Base-by-base conservation (phyloP, 345 rosid genomes). In the Eucalyptus regnans region DNA sequence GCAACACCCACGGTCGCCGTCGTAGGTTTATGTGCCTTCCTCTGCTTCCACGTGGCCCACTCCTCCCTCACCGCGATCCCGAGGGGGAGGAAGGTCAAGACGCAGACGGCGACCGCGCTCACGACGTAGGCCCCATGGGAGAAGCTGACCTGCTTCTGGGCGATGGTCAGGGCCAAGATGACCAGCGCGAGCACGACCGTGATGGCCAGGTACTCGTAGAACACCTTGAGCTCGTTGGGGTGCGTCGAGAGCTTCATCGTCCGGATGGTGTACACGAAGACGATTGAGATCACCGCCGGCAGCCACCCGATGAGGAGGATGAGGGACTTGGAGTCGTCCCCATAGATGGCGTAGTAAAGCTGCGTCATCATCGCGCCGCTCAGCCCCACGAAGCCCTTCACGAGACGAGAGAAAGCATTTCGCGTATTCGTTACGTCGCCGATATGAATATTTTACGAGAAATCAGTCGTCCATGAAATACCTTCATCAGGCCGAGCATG, bases 301-400 rank as follows among this genome's bases (percentile, higher is more conserved):
- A 89, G 88, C 92, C 92, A 90, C 49, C 60, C 92, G 54, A 89
- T 66, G 37, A 89, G 92, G 48, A 90, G 87, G 43, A 89, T 89
- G 64, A 89, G 27, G 12, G 85, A 31, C 76, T 87, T 89, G 20
- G 92, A 58, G 27, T 90, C 89, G 7, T 90, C 49, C 51, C 86
- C 87, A 8, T 90, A 89, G 29, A 90, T 50, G 54, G 92, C 90
- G 43, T 29, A 84, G 89, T 87, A 87, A 18, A 89, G 52, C 56
- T 90, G 90, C 8, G 92, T 86, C 25, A 90, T 46, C 5, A 90
- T 80, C 20, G 90, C 92, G 10, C 92, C 88, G 62, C 90, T 89
- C 20, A 87, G 80, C n/a, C 90, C 90, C 20, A 90, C 37, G 33
- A 56, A 90, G 15, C 91, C 91, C 84, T 86, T 81, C 88, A 50